Base-by-base conservation (phyloP, 768 basidiomycete genomes). In the Sarcodon aspratus region DNA sequence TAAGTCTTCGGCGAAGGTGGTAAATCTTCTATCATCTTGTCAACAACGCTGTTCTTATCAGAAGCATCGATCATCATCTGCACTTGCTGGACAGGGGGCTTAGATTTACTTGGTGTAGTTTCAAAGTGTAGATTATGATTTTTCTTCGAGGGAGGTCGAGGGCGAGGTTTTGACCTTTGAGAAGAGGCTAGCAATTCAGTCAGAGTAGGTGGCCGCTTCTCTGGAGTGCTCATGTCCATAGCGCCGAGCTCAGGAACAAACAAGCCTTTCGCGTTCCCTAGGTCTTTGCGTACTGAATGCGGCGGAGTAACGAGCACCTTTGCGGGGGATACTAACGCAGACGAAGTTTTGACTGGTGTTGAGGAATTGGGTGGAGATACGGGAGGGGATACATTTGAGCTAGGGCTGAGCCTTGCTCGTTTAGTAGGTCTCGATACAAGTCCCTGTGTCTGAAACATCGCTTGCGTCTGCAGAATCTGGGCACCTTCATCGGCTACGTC, bases 151-250 rank as follows among this genome's bases (percentile, higher is more conserved):
- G 60, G 58, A 9, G 62, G 63, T 9, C 60, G 57, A 11, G 66
- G 60, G 12, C 62, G 55, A 17, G 56, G 46, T 47, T 62, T 64
- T 18, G 65, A 59, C 44, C 66, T 61, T 48, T 67, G 68, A 17
- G 70, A 64, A 17, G 72, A 70, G 1, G 72, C 72, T 1, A 75
- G 61, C 10, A 76, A 67, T 43, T 71, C 71, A 1, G 65, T 70
- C 33, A 72, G 59, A 9, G 64, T 72, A 10, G 68, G 74, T 42
- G 70, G 50, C 8, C 58, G 59, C 40, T 61, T 57, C 2, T 60
- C 55, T 10, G 63, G 62, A 2, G 59, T 59, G 8, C 49, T 49
- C 4, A 15, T 8, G 27, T 27, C 13, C 2, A 42, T 5, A 13
- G 13, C 40, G 2, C 27, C 11, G 4, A 13, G 17, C 2, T n/a